phyloP scores from a whole-genome alignment of 1,284 basidiomycete species.

The Neolentinus lepideus region DNA sequence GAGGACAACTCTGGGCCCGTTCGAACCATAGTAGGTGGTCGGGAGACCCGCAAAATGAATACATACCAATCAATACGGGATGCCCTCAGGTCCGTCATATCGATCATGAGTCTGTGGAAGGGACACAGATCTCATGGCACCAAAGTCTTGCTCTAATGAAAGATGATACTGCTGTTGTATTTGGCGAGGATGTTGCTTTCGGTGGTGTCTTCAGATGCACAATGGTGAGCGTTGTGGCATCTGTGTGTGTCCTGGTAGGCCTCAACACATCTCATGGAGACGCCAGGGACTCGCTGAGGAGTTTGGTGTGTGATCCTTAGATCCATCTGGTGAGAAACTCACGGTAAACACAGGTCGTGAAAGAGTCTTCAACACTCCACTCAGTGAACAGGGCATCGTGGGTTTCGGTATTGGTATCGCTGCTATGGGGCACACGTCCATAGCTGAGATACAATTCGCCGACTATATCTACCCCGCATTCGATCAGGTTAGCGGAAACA shows the following conservation, averaged over 20 bases:
- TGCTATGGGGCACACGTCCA: constrained; percentile 89
- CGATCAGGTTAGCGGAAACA: constrained; percentile 58
- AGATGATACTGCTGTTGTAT: constrained; percentile 83
- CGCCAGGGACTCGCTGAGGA: constrained; percentile 83
- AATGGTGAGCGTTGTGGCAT: constrained; percentile 42
- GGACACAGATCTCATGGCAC: neutral
- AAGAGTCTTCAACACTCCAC: constrained; percentile 92
- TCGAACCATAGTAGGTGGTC: constrained; percentile 54
- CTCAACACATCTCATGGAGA: neutral
- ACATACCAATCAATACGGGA: constrained; percentile 86
- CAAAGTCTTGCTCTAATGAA: constrained; percentile 75
- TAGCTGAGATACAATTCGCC: constrained; percentile 89
- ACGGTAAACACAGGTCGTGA: constrained; percentile 55
- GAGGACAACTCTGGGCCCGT: constrained; percentile 38
- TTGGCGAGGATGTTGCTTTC: constrained; percentile 92
- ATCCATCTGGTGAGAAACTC: neutral
- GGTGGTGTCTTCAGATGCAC: constrained; percentile 91
- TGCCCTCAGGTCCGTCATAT: constrained; percentile 60
- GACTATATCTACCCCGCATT: constrained; percentile 91
- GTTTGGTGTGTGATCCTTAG: constrained; percentile 52
- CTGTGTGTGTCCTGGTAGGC: neutral
- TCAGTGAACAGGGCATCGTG: constrained; percentile 93
- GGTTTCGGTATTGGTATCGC: constrained; percentile 93
- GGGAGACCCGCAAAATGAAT: constrained; percentile 89
- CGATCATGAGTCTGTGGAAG: neutral